Percentiles rank a stretch among this genome's conserved stretches.
phyloP scores from a whole-genome alignment of 345 rosid genomes.

The Linum lewisii region DNA sequence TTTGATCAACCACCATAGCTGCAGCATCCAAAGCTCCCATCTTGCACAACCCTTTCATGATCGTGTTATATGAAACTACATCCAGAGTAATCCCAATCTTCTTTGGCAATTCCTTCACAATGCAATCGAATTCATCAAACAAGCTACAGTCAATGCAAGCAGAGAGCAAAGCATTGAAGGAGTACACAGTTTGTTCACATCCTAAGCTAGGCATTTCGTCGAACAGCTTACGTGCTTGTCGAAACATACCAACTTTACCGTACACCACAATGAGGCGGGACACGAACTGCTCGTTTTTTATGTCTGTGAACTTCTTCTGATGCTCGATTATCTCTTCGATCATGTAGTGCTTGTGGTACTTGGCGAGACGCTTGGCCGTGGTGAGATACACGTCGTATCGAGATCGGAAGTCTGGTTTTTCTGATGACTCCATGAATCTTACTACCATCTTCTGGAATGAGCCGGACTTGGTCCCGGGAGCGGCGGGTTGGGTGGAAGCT shows the following conservation, averaged over 20 bases:
- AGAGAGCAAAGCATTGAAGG: constrained; percentile 51
- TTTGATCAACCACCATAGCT: constrained; percentile 35
- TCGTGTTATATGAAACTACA: constrained; percentile 3
- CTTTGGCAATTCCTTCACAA: constrained; percentile 36
- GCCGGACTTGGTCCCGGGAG: not conserved
- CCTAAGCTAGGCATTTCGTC: constrained; percentile 58
- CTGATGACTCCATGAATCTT: constrained; percentile 11
- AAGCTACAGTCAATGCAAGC: constrained; percentile 48
- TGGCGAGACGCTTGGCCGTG: constrained; percentile 12
- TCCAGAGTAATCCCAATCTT: constrained; percentile 44
- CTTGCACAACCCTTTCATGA: constrained; percentile 1
- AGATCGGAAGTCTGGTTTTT: constrained; percentile 11
- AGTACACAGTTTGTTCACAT: constrained; percentile 46
- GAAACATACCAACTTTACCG: constrained; percentile 50
- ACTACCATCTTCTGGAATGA: constrained; percentile 8
- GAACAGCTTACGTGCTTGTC: constrained; percentile 60
- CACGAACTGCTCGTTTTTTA: constrained; percentile 47
- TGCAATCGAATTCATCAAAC: constrained; percentile 29
- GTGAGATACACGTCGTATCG: constrained; percentile 1
- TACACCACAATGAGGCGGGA: constrained; percentile 39
- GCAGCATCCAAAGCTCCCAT: constrained; percentile 39
- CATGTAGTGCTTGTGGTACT: constrained; percentile 16
- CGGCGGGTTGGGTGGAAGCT: not conserved
- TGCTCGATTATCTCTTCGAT: constrained; percentile 58
- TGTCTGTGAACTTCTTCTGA: constrained; percentile 51